These are phyloP conservation scores for Centaurea solstitialis DNA, from an alignment of 129 eudicot genomes.

Conservation along the genomic window DNA sequence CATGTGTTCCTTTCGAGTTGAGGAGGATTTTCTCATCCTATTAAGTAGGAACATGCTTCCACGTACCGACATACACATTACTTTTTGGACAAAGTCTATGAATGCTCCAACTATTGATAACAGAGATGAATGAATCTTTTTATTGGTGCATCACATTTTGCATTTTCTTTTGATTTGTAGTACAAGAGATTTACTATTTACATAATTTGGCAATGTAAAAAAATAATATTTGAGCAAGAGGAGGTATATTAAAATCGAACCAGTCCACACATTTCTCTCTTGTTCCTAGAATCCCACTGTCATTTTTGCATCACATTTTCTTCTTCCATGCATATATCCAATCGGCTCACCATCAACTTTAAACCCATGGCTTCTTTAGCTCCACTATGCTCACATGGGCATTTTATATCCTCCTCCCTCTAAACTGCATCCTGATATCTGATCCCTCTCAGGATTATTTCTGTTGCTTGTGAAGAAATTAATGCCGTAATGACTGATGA, in stretches of 20 bases:
- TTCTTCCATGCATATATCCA: neutral
- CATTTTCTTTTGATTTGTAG: neutral
- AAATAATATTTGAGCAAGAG: neutral
- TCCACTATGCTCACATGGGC: neutral
- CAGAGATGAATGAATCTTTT: too few species aligned
- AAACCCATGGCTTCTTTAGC: neutral
- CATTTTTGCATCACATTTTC: neutral
- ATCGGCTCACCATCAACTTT: too few species aligned
- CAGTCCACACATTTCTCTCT: neutral
- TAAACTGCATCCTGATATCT: neutral
- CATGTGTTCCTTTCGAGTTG: neutral
- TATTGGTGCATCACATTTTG: too few species aligned
- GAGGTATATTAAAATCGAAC: neutral
- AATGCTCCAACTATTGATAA: neutral
- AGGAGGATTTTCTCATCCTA: neutral
- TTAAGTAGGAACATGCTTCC: neutral
- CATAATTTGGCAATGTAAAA: neutral
- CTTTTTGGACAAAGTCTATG: neutral
- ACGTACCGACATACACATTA: neutral
- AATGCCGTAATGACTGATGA: neutral
- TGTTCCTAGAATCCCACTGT: neutral
- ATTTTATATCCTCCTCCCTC: neutral
- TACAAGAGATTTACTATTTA: neutral
- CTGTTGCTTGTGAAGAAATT: neutral
- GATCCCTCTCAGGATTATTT: neutral